Conservation (phyloP, 371 early-diverging fungal genomes). For the Mucor plumbeus region DNA sequence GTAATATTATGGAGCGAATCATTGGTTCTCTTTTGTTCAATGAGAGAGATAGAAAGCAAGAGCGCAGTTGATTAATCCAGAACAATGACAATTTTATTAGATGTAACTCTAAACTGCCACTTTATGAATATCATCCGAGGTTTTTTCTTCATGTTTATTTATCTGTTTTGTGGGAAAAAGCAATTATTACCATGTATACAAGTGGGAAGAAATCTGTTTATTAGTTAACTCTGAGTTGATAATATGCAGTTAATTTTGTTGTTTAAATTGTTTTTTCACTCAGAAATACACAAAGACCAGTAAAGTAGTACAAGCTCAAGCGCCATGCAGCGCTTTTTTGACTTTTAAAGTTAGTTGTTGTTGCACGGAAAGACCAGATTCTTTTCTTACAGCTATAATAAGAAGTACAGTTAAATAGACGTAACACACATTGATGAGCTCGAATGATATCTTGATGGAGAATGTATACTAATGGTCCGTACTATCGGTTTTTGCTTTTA, state of each 20-base stretch:
- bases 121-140: not conserved
- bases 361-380: not conserved
- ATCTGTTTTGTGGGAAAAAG: not conserved
- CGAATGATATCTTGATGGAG: not conserved
- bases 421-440: conserved; percentile 1
- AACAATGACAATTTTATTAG: no score
- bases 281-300: not conserved
- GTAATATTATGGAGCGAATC: not conserved
- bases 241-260: not conserved
- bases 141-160: not conserved
- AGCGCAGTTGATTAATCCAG: no score
- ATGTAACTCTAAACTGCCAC: no score
- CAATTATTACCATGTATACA: not conserved
- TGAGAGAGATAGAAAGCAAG: no score
- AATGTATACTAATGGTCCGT: not conserved
- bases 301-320: not conserved
- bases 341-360: not conserved
- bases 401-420: not conserved
- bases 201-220: conserved; percentile 5
- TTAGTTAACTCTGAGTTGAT: conserved; percentile 2
- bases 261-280: not conserved
- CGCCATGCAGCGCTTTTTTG: not conserved
- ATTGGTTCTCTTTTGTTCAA: no score
- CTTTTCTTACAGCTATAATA: not conserved
- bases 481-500: not conserved